Evolutionary conservation across 495 filamentous ascomycete genomes (phyloP), one percentile per base, ranked within the genome.

Genomic region (Annulohypoxylon maeteangense): DNA sequence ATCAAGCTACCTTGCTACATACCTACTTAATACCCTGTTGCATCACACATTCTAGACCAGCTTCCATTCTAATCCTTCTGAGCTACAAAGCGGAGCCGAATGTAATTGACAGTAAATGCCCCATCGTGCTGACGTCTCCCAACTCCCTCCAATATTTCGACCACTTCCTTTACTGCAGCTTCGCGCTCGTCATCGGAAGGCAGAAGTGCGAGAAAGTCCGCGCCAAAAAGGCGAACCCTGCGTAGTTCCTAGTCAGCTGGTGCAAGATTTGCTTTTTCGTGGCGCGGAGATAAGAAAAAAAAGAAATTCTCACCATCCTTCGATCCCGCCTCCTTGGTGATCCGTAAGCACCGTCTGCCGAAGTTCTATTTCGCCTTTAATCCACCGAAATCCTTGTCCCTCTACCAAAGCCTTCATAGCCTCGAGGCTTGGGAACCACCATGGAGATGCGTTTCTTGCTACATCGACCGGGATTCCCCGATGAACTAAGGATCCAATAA

Each of bases 341-440:
- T n/a, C 32, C 7, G 54, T 25, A 42, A 59, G 54, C 10, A 59
- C 44, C n/a, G 25, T 66, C 47, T 66, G 54, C 11, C 20, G 27
- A 18, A 50, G 44, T 51, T 59, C 63, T 8, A 66, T 42, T 66
- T 66, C 63, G 38, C 40, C 31, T 42, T 50, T 59, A n/a, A 50
- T 16, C 54, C 63, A 66, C 54, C 23, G 22, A 42, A 66, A 66
- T 32, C 63, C 63, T 44, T 66, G 54, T 20, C 16, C 32, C 22
- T 58, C 12, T 31, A 53, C 34, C 23, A 54, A 44, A 11, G 8
- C 59, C 12, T n/a, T 67, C 40, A 48, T 65, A 12, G 29, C 51
- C 36, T 44, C 18, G n/a, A 61, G 40, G 20, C 36, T 45, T 22
- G 45, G 45, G 25, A 63, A 63, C 34, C 45, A 54, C 34, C 60